A percentile compares a stretch with the other conserved stretches of the same genome.
Conservation (phyloP, 352 stramenopile species). For the Pythium coloratum region DNA sequence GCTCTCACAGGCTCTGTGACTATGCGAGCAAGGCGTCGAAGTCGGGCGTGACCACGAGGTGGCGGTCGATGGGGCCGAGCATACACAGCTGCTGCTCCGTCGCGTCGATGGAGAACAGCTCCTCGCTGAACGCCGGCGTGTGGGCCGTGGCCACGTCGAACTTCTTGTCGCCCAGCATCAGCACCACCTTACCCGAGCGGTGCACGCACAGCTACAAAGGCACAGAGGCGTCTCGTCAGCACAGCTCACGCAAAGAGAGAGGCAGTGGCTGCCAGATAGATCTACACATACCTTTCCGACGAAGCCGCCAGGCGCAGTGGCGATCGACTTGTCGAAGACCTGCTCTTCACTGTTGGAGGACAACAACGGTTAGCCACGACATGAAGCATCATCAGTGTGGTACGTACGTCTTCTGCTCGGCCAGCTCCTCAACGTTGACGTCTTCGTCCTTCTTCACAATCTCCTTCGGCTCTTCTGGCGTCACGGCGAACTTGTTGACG, state of each 20-base stretch:
- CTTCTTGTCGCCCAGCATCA: slow-evolving; percentile 85
- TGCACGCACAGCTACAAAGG: slow-evolving; percentile 69
- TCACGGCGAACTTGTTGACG: slow-evolving; percentile 31
- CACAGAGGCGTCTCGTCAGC: not conserved
- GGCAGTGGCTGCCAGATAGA: not conserved
- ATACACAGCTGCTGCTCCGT: slow-evolving; percentile 74
- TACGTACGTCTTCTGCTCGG: slow-evolving; percentile 27
- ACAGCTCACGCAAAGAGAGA: not conserved
- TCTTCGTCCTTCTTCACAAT: slow-evolving; percentile 32
- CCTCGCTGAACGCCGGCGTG: slow-evolving; percentile 81
- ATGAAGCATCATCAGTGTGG: not conserved
- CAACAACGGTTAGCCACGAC: not conserved
- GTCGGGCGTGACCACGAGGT: slow-evolving; percentile 85
- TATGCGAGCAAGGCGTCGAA: slow-evolving; percentile 83
- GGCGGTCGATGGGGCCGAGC: slow-evolving; percentile 68
- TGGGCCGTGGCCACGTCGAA: slow-evolving; percentile 80
- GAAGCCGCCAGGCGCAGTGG: slow-evolving; percentile 69
- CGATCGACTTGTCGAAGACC: slow-evolving; percentile 69
- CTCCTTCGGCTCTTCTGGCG: slow-evolving; percentile 19
- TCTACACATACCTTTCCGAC: slow-evolving; percentile 68
- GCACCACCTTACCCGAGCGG: slow-evolving; percentile 83
- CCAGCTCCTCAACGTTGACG: slow-evolving; percentile 18
- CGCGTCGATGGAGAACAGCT: slow-evolving; percentile 80
- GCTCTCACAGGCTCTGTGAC: not conserved
- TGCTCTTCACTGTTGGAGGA: slow-evolving; percentile 41